Evolutionary conservation across 164 flowering plant species (phyloP).

Genomic region (Magnolia kwangsiensis): DNA sequence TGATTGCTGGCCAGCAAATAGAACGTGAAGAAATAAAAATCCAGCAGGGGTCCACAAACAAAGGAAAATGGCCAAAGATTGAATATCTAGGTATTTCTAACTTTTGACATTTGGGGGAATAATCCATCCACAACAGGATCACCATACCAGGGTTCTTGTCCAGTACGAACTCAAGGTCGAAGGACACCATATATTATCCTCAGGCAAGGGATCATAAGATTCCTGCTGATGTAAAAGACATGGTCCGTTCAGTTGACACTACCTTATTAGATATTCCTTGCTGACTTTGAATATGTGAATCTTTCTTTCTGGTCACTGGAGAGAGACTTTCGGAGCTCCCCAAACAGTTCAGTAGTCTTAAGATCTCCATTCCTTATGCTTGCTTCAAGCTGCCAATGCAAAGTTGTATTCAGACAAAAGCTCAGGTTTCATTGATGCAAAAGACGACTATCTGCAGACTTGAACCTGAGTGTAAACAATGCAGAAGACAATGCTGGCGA

Average conservation of each 20-base stretch:
- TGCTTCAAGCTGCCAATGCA: slow-evolving; percentile 70
- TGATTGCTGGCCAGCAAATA: too few species aligned
- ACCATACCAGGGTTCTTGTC: too few species aligned
- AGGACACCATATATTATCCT: neutral
- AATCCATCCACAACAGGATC: too few species aligned
- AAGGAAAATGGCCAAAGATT: too few species aligned
- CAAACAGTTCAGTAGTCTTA: slow-evolving; percentile 54
- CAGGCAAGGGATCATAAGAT: neutral
- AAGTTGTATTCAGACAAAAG: neutral
- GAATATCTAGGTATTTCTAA: too few species aligned
- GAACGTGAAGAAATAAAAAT: too few species aligned
- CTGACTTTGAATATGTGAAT: slow-evolving; percentile 17
- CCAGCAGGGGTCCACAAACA: too few species aligned
- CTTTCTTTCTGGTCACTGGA: slow-evolving; percentile 32
- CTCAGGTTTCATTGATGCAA: neutral
- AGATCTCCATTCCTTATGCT: slow-evolving; percentile 78
- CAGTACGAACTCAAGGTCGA: too few species aligned
- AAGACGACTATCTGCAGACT: neutral
- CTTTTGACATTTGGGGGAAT: too few species aligned
- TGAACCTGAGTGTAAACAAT: slow-evolving; percentile 80
- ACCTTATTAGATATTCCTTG: slow-evolving; percentile 32
- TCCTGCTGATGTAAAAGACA: neutral
- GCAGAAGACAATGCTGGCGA: slow-evolving; percentile 84
- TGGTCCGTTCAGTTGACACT: neutral
- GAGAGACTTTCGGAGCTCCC: slow-evolving; percentile 29